Base-by-base conservation (phyloP, 176 grass and related monocot genomes). In the Rhynchospora breviuscula region DNA sequence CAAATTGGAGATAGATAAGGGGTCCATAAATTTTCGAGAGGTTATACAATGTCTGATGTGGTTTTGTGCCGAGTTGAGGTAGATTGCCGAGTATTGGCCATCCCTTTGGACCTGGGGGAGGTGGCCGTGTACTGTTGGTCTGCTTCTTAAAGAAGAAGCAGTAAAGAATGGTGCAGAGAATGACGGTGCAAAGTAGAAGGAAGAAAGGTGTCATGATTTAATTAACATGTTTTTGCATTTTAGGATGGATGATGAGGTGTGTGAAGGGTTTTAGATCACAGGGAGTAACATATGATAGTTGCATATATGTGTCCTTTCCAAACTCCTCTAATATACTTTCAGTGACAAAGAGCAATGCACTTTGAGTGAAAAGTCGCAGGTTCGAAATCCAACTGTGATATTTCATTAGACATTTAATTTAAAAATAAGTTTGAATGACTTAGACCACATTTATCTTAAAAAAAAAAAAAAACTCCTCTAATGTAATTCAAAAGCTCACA, bases 71-170 rank as follows among this genome's bases (percentile, higher is more conserved):
- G 0, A 97, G 87, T 83, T 97, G 91, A 6, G 94, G 91, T 6
- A 97, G 86, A 78, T 93, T 97, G 2, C 91, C 94, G 2, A 97
- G 79, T 63, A 97, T 79, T 1, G 94, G 94, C 94, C 91, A 97
- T 29, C 94, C 94, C 8, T 83, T 80, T 0, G 94, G 94, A 0
- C 94, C 94, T 0, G 91, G 94, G 1, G 94, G 94, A 15, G 87
- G 84, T 0, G 81, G 89, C 6, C 74, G 79, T 31, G 8, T 62
- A 8, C 29, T 46, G 21, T 6, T 60, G 58, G 35, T 40, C 35
- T 33, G 19, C 15, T 78, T 85, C 60, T 51, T 85, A 10, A 85
- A 85, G 69, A 85, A 15, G 29, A 85, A 54, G 21, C 5, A n/a
- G 83, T 85, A 85, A 18, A 85, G 53, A 63, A 61, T 13, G 45